Base-by-base conservation (phyloP, 345 rosid species). In the Balakata baccata region DNA sequence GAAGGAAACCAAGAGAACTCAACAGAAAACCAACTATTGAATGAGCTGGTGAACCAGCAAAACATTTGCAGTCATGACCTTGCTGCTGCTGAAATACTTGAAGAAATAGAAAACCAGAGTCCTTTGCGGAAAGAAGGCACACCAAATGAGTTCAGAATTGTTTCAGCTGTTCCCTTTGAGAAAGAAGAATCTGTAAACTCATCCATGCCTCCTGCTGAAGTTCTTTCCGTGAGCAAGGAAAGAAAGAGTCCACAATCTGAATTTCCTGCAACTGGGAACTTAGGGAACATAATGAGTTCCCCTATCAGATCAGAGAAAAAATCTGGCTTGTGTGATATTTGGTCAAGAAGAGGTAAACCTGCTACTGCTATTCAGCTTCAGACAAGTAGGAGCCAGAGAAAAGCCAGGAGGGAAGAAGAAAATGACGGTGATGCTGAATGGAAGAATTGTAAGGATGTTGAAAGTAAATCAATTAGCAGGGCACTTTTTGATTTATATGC, bases 321-420 rank as follows among this genome's bases (percentile, higher is more conserved):
- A 79, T 66, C 79, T 10, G 81, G 78, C 74, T 57, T 72, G 17
- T 39, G 66, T 20, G 84, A 84, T 79, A 84, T 90, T 75, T 88
- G 94, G 97, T 89, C 95, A 69, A 85, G 94, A 81, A 89, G 92
- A 81, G 94, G 92, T 60, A 91, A 91, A 84, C 84, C 82, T 79
- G 84, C 78, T 73, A 75, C 83, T 70, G 76, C 79, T 61, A 83
- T 86, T 83, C 87, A 83, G 85, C 75, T 89, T 72, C 87, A 77
- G 68, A 95, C 94, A 66, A 84, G 75, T 72, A 84, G 64, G 50
- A 85, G 87, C 68, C 70, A 73, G 63, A 81, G 80, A 77, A 84
- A 84, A 70, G 73, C 66, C 74, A 78, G 53, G 52, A 65, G 76
- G n/a, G 64, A 20, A 62, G 79, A 72, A 25, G 79, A 70, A 37